phyloP scores from a whole-genome alignment of 2,329 filamentous ascomycete species.

The Pseudogymnoascus verrucosus region DNA sequence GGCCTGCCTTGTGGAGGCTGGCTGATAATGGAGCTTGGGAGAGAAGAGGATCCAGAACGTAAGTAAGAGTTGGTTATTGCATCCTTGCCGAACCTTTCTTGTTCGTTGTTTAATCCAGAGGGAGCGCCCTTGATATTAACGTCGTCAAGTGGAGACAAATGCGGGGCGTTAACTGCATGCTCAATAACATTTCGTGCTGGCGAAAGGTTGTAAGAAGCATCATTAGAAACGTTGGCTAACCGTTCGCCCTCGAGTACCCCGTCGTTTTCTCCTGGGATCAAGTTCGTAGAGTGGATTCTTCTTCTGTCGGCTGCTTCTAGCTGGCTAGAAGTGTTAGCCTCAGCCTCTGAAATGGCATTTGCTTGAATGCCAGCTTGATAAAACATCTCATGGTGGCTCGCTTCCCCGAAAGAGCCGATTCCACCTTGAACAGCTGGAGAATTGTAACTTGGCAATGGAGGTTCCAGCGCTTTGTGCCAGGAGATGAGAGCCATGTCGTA shows the following conservation, averaged over 20 bases:
- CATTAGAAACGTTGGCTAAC: not conserved
- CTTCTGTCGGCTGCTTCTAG: not conserved
- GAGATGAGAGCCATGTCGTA: conserved; percentile 68
- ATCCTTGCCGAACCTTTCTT: not conserved
- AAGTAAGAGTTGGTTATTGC: not conserved
- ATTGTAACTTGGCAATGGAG: conserved; percentile 48
- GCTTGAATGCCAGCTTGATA: conserved; percentile 24
- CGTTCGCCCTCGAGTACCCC: not conserved
- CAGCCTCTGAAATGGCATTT: conserved; percentile 20
- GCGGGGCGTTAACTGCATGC: not conserved
- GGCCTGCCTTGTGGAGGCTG: conserved; percentile 10
- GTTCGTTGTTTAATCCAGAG: not conserved
- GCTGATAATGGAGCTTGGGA: not conserved
- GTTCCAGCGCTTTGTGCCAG: conserved; percentile 57
- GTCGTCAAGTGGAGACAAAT: not conserved
- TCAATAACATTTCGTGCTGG: not conserved
- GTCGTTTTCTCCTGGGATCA: not conserved
- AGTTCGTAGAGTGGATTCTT: not conserved
- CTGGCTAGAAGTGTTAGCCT: not conserved
- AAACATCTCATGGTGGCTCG: conserved; percentile 23
- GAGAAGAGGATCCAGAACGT: not conserved
- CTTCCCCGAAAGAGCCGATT: conserved; percentile 16
- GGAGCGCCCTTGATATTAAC: not conserved
- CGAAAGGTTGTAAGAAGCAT: not conserved
- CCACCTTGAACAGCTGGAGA: conserved; percentile 38